Evolutionary conservation across 2,329 filamentous ascomycete species (phyloP), one percentile per base, ranked within the genome.

Genomic region (Cladobotryum mycophilum): DNA sequence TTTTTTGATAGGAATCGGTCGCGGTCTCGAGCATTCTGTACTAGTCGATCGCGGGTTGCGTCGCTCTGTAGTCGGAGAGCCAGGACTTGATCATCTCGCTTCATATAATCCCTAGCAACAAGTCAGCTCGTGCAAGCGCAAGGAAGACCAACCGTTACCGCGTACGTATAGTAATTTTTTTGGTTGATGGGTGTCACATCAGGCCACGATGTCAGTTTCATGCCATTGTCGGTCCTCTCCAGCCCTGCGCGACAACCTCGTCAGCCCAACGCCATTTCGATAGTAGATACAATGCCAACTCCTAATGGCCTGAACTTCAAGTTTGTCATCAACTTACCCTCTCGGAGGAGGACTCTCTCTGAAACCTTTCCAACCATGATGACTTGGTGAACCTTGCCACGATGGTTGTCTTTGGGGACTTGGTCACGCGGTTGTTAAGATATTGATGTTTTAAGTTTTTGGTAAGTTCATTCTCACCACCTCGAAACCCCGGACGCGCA

Each of bases 141-240:
- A 47, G 20, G 35, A 18, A 15, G 34, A 15, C 50, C 35, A 13
- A 20, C 25, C 6, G 6, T 5, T 15, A 3, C 9, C 12, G 25
- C 38, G 33, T 78, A 93, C 89, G 91, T 96, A 69, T 96, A 96
- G 70, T 99, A 99, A 70, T 99, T 99, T 75, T 99, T 99, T 70
- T 99, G 93, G 67, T 99, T 99, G 71, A 99, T 99, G 62, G 93
- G 89, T 41, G 82, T 79, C 52, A 96, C 84, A 64, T 93, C 86
- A 9, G 93, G 92, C 92, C 93, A 99, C 67, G 80, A 95, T 44
- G 90, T 88, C 65, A 93, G 82, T 65, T 91, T 93, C 86, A 99
- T 92, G 72, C 92, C 91, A 81, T 99, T 99, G 76, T 99, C 93
- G 54, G 93, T 97, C 66, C 92, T 82, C 73, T 95, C 89, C 57